These are phyloP conservation scores for Alternaria gansuensis DNA, from an alignment of 2,329 filamentous ascomycete genomes.

Conservation along the genomic window DNA sequence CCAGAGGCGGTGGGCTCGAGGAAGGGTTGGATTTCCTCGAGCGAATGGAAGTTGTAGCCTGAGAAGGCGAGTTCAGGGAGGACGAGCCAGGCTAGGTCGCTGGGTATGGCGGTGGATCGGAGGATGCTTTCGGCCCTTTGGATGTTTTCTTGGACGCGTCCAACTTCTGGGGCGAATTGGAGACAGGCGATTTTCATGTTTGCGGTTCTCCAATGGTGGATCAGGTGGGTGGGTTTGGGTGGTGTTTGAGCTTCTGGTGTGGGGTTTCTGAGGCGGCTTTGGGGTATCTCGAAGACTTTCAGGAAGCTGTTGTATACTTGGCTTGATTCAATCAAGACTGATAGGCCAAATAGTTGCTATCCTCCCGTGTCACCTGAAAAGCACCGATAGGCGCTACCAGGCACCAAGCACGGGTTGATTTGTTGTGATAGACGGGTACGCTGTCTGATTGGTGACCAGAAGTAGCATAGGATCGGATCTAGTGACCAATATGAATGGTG, in stretches of 20 bases:
- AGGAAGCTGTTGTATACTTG: background rate
- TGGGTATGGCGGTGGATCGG: constrained; percentile 55
- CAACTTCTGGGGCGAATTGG: constrained; percentile 76
- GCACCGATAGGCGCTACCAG: constrained; percentile 6
- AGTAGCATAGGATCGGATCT: background rate
- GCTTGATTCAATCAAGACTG: constrained; percentile 7
- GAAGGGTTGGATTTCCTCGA: constrained; percentile 72
- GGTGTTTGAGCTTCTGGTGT: background rate
- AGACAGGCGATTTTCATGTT: constrained; percentile 74
- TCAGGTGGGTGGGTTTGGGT: background rate
- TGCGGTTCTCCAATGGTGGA: background rate
- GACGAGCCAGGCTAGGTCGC: constrained; percentile 71
- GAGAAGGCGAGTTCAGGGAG: constrained; percentile 80
- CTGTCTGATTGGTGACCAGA: constrained; percentile 6
- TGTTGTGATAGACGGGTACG: constrained; percentile 1
- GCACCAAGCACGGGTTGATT: background rate
- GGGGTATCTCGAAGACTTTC: background rate
- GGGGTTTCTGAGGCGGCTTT: background rate
- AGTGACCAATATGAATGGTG: constrained; percentile 10
- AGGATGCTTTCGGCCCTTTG: constrained; percentile 72
- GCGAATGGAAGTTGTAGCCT: constrained; percentile 81
- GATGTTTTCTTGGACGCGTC: constrained; percentile 75
- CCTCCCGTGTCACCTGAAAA: background rate
- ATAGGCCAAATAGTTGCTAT: constrained; percentile 8
- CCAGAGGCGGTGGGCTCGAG: constrained; percentile 73